These are phyloP conservation scores for Vachellia pachyceras DNA, from an alignment of 306 rosid species.

Conservation along the genomic window DNA sequence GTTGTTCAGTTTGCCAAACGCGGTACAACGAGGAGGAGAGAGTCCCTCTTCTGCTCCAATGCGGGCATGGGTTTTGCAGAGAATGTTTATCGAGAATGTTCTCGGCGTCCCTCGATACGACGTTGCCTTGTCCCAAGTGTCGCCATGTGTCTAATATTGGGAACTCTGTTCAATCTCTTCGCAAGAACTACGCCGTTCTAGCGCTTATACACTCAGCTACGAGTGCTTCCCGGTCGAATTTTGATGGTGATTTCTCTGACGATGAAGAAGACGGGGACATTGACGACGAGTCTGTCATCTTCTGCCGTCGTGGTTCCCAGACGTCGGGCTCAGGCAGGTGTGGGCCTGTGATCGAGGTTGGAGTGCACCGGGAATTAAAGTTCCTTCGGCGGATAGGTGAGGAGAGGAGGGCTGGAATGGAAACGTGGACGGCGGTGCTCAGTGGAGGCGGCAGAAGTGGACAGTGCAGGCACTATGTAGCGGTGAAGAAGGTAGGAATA, in stretches of 20 bases:
- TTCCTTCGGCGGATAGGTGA: slow-evolving; percentile 74
- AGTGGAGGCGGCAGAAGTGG: slow-evolving; percentile 52
- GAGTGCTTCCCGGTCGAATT: slow-evolving; percentile 35
- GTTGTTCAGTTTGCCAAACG: slow-evolving; percentile 93
- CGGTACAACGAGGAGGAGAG: slow-evolving; percentile 98
- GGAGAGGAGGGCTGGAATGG: slow-evolving; percentile 74
- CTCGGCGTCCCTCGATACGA: slow-evolving; percentile 66
- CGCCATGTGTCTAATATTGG: slow-evolving; percentile 92
- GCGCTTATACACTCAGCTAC: slow-evolving; percentile 67
- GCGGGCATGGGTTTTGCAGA: slow-evolving; percentile 96
- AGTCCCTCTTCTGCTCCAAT: slow-evolving; percentile 94
- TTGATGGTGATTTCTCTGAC: slow-evolving; percentile 66
- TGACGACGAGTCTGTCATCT: slow-evolving; percentile 48
- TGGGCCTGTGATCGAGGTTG: slow-evolving; percentile 86
- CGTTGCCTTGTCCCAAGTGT: slow-evolving; percentile 83
- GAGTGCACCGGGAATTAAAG: slow-evolving; percentile 75
- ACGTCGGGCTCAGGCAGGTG: slow-evolving; percentile 77
- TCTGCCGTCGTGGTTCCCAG: slow-evolving; percentile 63
- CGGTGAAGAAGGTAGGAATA: slow-evolving; percentile 78
- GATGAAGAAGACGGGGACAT: slow-evolving; percentile 55
- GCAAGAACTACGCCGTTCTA: slow-evolving; percentile 86
- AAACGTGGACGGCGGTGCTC: slow-evolving; percentile 86
- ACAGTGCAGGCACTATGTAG: slow-evolving; percentile 77
- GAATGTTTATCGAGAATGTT: slow-evolving; percentile 89
- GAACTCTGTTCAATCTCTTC: slow-evolving; percentile 82